Conservation (phyloP, 202 grass and related monocot genomes). For the Bolboschoenoplectus hybrid region DNA sequence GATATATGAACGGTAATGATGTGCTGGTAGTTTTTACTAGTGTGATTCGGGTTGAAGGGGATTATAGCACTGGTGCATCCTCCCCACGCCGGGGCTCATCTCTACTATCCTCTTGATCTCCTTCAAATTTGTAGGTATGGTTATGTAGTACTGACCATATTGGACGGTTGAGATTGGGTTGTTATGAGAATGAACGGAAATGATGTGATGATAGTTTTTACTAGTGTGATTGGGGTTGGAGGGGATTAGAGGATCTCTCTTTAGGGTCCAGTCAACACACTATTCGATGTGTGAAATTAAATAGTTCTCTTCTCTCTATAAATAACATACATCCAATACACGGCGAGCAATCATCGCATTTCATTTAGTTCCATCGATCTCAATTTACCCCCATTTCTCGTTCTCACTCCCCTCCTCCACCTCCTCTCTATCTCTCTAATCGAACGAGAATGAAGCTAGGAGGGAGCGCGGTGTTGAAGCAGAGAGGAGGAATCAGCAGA, state of each 20-base stretch:
- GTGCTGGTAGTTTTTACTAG: not conserved
- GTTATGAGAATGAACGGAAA: not conserved
- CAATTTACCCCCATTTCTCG: not conserved
- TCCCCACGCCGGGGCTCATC: no score
- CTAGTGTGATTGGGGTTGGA: not conserved
- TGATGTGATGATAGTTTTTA: not conserved
- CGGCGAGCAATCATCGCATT: slow-evolving; percentile 6
- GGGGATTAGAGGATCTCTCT: not conserved
- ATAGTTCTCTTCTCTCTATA: slow-evolving; percentile 4
- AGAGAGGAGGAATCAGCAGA: slow-evolving; percentile 55
- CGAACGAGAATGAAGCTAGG: slow-evolving; percentile 25
- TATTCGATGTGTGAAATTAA: not conserved
- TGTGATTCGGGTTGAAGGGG: not conserved
- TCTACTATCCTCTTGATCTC: no score
- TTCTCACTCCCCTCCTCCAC: not conserved
- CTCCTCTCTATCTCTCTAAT: not conserved
- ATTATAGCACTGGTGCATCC: no score
- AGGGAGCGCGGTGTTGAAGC: slow-evolving; percentile 37
- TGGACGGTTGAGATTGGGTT: not conserved
- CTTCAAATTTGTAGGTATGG: no score
- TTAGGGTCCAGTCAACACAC: slow-evolving; percentile 9
- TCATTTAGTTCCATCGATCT: not conserved
- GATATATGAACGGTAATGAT: not conserved
- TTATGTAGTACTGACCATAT: no score
- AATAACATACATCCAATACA: not conserved